Evolutionary conservation across 805 yeast genomes (phyloP), one percentile per base, ranked within the genome.

Genomic region (Pichia ethanolica): DNA sequence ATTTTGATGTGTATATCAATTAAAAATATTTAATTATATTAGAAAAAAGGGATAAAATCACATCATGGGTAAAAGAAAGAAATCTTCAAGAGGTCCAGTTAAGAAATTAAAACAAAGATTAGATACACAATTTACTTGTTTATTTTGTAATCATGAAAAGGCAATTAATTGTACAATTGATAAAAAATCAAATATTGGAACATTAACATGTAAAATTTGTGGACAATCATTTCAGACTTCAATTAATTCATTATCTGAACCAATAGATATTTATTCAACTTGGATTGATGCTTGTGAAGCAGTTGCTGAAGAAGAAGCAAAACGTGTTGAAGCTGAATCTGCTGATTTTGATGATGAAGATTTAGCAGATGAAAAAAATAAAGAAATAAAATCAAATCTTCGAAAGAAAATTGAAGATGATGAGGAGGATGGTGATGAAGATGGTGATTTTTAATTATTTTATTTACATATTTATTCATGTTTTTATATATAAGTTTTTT

Each of bases 241-340:
- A 43, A 88, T 90, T 57, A 88, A 88, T 65, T 79, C 88, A 4
- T 71, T 85, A 46, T 81, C 89, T 13, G 96, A 87, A 50, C 96
- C 99, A 0, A 89, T 91, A 39, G 99, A 91, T 68, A 86, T 91
- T 13, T 91, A 91, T 64, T 84, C 95, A 44, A 98, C 91, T 65
- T 91, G 99, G 99, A 89, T 89, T 47, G 99, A 91, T 71, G 98
- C 98, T 1, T 86, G 91, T 68, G 95, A 86, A 60, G 89, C 86
- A 35, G 84, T 86, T 46, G 93, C 91, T 0, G 87, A 85, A 56
- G 88, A 83, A 70, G 64, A 59, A 42, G 59, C 53, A 8, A 56
- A 56, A 42, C 40, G 37, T 7, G 57, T 48, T 8, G 54, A 50
- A 9, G 49, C 39, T 20, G 54, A 49, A n/a, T 40, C 42, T n/a